Base-by-base conservation (phyloP, 2,329 filamentous ascomycete genomes). In the Ceratocystis alfenasii region DNA sequence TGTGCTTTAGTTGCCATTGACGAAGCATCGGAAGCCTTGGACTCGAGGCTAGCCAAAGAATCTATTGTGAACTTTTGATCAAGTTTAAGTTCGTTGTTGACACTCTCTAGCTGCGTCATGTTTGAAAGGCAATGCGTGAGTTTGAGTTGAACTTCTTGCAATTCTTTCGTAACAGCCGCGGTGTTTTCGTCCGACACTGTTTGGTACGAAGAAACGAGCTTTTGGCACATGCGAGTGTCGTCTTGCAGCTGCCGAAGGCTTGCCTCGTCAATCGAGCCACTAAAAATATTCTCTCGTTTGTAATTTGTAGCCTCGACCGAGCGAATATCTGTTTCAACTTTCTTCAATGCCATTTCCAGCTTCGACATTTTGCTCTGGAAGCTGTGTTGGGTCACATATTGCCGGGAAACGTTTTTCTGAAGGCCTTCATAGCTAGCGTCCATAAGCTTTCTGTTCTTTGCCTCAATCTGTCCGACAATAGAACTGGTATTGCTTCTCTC, bases 141-240 rank as follows among this genome's bases (percentile, higher is more conserved):
- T 12, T 59, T 65, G 63, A 65, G 20, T n/a, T 46, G 36, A 15
- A 57, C 28, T 10, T 28, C 28, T n/a, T 44, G 50, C 48, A 59
- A 41, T 4, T 65, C 63, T 17, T 45, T 53, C 10, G n/a, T 30
- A 10, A 48, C 15, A 55, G 63, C 15, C n/a, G 15, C 28, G 30
- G 48, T 10, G 17, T 17, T 22, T 22, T 60, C 59, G 4, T 60
- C 53, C 8, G 50, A 20, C 5, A 20, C 22, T 15, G 5, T 33
- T 41, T 53, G 46, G 25, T n/a, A 36, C 17, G 30, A 15, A 22
- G 46, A 12, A 25, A 22, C 3, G 17, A 22, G 28, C 46, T 55
- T 64, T 33, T 55, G 53, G 10, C 33, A 25, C 6, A 12, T 36
- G 4, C 2, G 12, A 22, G 44, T 10, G 41, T 64, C 62, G 4